Percentiles rank a stretch among this genome's conserved stretches.
phyloP scores from a whole-genome alignment of 2,329 filamentous ascomycete genomes.

The Septoria linicola region DNA sequence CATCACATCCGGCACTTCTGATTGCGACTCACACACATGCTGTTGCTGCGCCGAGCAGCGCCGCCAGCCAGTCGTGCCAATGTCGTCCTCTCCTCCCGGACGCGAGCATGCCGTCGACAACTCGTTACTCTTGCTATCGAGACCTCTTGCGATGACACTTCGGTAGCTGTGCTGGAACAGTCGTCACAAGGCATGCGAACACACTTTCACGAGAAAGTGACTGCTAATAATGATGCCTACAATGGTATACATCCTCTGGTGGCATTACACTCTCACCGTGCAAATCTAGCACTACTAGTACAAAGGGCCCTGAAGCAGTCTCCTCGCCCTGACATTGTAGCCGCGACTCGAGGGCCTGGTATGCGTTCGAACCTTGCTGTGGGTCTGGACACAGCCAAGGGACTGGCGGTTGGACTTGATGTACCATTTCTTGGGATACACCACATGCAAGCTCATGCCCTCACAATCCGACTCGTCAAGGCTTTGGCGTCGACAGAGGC shows the following conservation, averaged over 20 bases:
- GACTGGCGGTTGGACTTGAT: conserved; percentile 77
- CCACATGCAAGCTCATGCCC: conserved; percentile 95
- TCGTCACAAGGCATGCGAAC: conserved; percentile 22
- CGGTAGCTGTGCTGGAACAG: conserved; percentile 68
- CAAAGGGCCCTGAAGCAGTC: conserved; percentile 50
- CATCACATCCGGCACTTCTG: no score
- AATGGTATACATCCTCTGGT: conserved; percentile 76
- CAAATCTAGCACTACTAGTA: conserved; percentile 67
- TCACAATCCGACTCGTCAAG: conserved; percentile 72
- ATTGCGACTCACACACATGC: no score
- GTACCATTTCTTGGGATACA: conserved; percentile 83
- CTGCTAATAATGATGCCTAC: conserved; percentile 72
- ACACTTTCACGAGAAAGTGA: conserved; percentile 77
- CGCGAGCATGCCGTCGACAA: no score
- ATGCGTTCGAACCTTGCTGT: conserved; percentile 76
- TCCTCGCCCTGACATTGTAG: conserved; percentile 72
- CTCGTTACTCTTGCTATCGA: conserved; percentile 70
- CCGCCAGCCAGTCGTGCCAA: neutral
- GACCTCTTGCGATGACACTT: conserved; percentile 89
- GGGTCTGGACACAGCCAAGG: conserved; percentile 83
- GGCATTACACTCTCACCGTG: conserved; percentile 73
- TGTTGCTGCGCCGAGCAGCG: neutral
- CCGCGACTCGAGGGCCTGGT: conserved; percentile 85
- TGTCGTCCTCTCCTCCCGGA: conserved; percentile 37
- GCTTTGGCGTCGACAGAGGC: conserved; percentile 16